A percentile compares a stretch with the other conserved stretches of the same genome.
Conservation (phyloP, 148 eudicot genomes). For the Limonium bicolor region DNA sequence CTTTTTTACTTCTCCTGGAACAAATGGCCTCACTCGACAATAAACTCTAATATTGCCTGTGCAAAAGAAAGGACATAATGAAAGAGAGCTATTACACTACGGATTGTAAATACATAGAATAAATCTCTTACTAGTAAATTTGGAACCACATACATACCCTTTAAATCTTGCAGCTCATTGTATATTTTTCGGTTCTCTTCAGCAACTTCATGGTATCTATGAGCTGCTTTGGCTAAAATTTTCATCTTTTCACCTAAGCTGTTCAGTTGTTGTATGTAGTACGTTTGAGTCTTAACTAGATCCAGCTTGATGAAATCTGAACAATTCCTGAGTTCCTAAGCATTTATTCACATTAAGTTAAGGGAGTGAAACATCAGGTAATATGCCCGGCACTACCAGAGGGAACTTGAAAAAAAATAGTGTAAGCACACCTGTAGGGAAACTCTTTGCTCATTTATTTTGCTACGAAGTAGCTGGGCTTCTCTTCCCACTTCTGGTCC, state of each 20-base stretch:
- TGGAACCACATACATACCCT: conserved; percentile 31
- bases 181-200: conserved; percentile 72
- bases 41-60: conserved; percentile 13
- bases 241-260: conserved; percentile 47
- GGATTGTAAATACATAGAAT: no score
- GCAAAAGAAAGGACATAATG: conserved; percentile 9
- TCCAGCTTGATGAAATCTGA: conserved; percentile 69
- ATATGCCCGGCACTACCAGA: conserved; percentile 2
- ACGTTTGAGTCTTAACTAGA: conserved; percentile 39
- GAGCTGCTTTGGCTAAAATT: conserved; percentile 45
- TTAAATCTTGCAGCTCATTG: conserved; percentile 90
- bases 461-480: conserved; percentile 31
- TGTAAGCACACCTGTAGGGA: conserved; percentile 42
- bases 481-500: conserved; percentile 46
- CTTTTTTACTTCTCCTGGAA: not conserved
- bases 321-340: conserved; percentile 66
- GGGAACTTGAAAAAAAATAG: conserved; percentile 1
- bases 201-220: conserved; percentile 45
- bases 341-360: conserved; percentile 8
- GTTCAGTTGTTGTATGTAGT: conserved; percentile 46
- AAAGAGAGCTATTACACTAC: no score
- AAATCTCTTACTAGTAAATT: no score
- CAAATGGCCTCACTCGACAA: conserved; percentile 4
- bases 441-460: conserved; percentile 45
- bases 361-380: no score